Base-by-base conservation (phyloP, 2,329 filamentous ascomycete genomes). In the Aquanectria penicillioides region DNA sequence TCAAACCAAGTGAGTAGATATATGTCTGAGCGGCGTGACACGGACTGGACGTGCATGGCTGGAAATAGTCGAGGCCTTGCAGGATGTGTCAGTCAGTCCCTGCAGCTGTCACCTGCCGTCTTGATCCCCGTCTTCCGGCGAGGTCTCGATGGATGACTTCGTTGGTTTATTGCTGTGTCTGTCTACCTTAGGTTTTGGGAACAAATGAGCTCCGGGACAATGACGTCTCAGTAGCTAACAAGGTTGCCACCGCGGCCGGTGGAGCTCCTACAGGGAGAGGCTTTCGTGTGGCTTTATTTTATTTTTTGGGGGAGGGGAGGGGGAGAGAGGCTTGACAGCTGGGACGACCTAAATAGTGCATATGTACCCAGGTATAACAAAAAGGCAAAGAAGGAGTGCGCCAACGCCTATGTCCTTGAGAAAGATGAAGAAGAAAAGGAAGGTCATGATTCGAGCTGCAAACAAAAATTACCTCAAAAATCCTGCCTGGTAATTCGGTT, bases 211-310 rank as follows among this genome's bases (percentile, higher is more conserved):
- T 12, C 17, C 26, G 12, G 26, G 15, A 18, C 22, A 37, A 51
- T 49, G 46, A 49, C 46, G 46, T 49, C 41, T 23, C 25, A 23
- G 20, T 36, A 4, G 17, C 51, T 31, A 26, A 38, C 43, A 48
- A 41, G 43, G 52, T 40, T 40, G 41, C 43, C 52, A 40, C 43
- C 26, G 23, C 18, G 6, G 22, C 37, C 10, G 26, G 22, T 43
- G 49, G 38, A 52, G 49, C 38, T 52, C 38, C 38, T 20, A 31
- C 38, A 22, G 26, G 28, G 37, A 43, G 49, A 18, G 38, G 49
- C 49, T 52, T 33, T 43, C 44, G 17, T 44, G 49, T 52, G 49
- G 49, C 49, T 52, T 52, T 18, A 13, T 10, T 37, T 49, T 20
- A 34, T 50, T n/a, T n/a, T n/a, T 50, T 50, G 33, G 34, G 46